Conservation (phyloP, 2,329 filamentous ascomycete genomes). For the Xylariaceae sp. region DNA sequence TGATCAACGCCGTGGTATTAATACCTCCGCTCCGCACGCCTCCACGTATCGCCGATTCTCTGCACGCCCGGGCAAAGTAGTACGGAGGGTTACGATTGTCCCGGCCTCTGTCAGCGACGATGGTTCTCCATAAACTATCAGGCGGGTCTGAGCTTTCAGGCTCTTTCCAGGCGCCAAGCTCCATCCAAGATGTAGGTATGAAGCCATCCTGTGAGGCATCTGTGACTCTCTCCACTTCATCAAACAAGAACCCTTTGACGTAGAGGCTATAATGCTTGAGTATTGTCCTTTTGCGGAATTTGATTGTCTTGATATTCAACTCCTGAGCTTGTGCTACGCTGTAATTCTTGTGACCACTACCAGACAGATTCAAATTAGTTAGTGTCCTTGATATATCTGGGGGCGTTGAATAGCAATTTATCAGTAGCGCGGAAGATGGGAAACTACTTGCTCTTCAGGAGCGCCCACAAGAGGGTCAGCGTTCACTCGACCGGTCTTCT, state of each 20-base stretch:
- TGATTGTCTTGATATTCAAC: too few species aligned
- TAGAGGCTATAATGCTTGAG: too few species aligned
- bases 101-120: slow-evolving; percentile 24
- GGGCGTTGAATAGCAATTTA: background rate
- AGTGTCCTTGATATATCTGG: background rate
- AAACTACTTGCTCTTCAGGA: slow-evolving; percentile 11
- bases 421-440: background rate
- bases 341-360: slow-evolving; percentile 7
- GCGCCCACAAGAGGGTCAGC: slow-evolving; percentile 34
- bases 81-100: slow-evolving; percentile 23
- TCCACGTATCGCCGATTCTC: slow-evolving; percentile 22
- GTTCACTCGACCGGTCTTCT: slow-evolving; percentile 29
- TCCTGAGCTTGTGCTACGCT: background rate
- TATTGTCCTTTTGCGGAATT: too few species aligned
- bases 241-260: too few species aligned
- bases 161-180: slow-evolving; percentile 17
- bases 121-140: slow-evolving; percentile 24
- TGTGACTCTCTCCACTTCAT: too few species aligned
- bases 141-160: slow-evolving; percentile 15
- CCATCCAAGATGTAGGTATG: slow-evolving; percentile 23
- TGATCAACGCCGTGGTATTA: slow-evolving; percentile 22
- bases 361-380: background rate
- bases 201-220: slow-evolving; percentile 16
- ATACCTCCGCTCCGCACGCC: slow-evolving; percentile 18
- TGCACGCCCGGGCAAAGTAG: slow-evolving; percentile 25